Evolutionary conservation across 495 filamentous ascomycete genomes (phyloP).

Genomic region (Tuber calosporum): DNA sequence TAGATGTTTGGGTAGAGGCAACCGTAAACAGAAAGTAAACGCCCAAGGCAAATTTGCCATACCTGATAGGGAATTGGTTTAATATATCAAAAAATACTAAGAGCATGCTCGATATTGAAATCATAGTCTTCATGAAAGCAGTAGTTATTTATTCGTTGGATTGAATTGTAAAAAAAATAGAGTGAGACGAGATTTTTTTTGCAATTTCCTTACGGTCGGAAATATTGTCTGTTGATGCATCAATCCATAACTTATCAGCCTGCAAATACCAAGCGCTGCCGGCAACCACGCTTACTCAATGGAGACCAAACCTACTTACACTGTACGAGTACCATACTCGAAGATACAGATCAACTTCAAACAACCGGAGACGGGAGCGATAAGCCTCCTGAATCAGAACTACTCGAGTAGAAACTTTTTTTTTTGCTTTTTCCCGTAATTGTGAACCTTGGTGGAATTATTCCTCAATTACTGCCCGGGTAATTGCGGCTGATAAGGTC

Average conservation of each 20-base stretch:
- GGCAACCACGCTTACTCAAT: too few species aligned
- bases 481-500: not conserved
- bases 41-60: not conserved
- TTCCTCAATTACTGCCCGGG: not conserved
- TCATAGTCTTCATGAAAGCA: not conserved
- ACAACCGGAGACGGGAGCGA: not conserved
- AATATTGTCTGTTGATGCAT: not conserved
- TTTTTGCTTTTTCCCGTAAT: not conserved
- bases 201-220: not conserved
- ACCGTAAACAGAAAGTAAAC: not conserved
- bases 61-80: not conserved
- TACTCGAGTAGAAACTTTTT: not conserved
- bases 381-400: not conserved
- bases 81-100: not conserved
- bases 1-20: not conserved
- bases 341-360: not conserved
- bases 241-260: too few species aligned
- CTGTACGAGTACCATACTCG: too few species aligned
- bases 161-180: not conserved
- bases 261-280: too few species aligned
- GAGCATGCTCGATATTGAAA: not conserved
- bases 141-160: not conserved
- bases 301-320: too few species aligned
- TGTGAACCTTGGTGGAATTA: not conserved
- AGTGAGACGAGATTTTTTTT: not conserved